Evolutionary conservation across 1,139 yeast genomes (phyloP).

Genomic region (Blastobotrys proliferans): DNA sequence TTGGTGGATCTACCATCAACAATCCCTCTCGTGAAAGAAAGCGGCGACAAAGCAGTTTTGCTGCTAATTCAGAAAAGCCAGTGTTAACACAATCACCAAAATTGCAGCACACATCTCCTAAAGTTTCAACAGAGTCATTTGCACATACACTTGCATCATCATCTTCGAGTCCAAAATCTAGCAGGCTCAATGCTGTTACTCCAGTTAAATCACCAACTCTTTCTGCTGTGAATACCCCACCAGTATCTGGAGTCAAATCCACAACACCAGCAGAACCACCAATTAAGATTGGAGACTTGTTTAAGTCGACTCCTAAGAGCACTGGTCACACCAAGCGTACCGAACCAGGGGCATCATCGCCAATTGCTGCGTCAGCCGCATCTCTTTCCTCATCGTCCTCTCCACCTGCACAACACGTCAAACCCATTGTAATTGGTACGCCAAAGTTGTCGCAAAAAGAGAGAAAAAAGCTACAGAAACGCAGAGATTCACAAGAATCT

Average conservation of each 20-base stretch:
- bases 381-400: background rate
- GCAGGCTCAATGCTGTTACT: background rate
- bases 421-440: constrained; percentile 8
- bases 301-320: background rate
- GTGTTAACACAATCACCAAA: background rate
- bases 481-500: background rate
- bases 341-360: no score
- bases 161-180: background rate
- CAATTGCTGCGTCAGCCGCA: background rate
- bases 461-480: constrained; percentile 39
- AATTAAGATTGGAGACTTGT: constrained; percentile 14
- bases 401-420: background rate
- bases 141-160: background rate
- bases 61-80: background rate
- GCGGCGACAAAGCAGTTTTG: constrained; percentile 8
- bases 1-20: constrained; percentile 1
- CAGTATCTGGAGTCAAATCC: background rate
- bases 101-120: background rate
- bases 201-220: background rate
- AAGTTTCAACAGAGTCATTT: background rate
- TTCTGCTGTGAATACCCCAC: background rate
- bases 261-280: constrained; percentile 4
- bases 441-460: constrained; percentile 49
- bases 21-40: background rate
- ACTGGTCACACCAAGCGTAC: background rate